Evolutionary conservation across 2,329 filamentous ascomycete species (phyloP).

Genomic region (Penicillium sp.): DNA sequence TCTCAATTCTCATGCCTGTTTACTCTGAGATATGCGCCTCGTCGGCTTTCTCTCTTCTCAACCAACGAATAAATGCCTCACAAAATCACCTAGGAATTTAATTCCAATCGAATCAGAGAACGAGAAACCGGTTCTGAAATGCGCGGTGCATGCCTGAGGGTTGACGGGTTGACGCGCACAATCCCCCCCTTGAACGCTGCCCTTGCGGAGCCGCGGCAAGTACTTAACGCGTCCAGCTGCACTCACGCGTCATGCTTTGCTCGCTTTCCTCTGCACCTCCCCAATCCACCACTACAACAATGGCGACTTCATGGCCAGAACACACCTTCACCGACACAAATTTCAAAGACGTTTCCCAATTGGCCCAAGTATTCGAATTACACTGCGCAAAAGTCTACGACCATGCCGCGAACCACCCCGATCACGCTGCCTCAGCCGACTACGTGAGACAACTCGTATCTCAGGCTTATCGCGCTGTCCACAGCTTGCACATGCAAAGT

Average conservation of each 20-base stretch:
- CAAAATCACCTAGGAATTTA: not conserved
- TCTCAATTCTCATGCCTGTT: too few relatives aligned
- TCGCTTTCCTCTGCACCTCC: not conserved
- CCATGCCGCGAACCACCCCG: constrained; percentile 9
- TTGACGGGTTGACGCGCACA: not conserved
- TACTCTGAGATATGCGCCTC: too few relatives aligned
- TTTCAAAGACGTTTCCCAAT: constrained; percentile 6
- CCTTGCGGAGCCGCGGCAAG: not conserved
- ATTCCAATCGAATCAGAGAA: not conserved
- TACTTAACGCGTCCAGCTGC: constrained; percentile 1
- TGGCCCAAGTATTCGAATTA: constrained; percentile 13
- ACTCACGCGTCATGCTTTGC: not conserved
- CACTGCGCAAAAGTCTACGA: constrained; percentile 14
- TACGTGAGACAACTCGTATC: constrained; percentile 13
- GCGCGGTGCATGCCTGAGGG: not conserved
- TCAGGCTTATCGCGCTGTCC: constrained; percentile 18
- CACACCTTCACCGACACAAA: constrained; percentile 1
- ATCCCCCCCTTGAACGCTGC: not conserved
- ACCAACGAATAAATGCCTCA: constrained; percentile 3
- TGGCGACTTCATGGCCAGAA: constrained; percentile 16
- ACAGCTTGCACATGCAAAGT: constrained; percentile 17
- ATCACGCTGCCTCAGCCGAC: constrained; percentile 8
- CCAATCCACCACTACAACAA: not conserved
- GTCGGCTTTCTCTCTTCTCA: too few relatives aligned
- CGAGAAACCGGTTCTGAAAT: not conserved